Evolutionary conservation across 306 rosid genomes (phyloP).

Genomic region (Luffa aegyptiaca): DNA sequence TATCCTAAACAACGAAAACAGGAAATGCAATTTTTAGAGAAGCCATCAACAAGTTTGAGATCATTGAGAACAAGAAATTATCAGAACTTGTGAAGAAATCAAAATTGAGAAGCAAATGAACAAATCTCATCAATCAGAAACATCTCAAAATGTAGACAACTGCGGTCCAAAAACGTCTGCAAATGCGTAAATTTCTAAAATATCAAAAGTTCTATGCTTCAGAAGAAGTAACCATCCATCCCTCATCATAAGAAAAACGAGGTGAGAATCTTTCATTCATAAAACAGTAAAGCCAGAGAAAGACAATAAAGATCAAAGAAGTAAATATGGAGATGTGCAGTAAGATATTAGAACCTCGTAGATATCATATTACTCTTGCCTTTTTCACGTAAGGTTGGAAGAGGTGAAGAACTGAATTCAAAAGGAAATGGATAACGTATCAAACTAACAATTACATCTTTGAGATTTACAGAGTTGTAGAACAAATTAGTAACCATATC

Average conservation of each 20-base stretch:
- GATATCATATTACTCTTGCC: not conserved
- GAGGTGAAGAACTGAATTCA: not conserved
- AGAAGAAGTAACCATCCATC: not conserved
- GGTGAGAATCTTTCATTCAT: not conserved
- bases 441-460: not conserved
- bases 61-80: not conserved
- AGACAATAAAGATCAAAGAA: not conserved
- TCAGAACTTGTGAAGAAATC: not conserved
- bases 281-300: not conserved
- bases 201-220: not conserved
- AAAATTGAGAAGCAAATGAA: not conserved
- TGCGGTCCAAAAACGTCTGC: not conserved
- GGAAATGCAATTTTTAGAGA: not conserved
- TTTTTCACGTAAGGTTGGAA: not conserved
- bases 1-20: not conserved
- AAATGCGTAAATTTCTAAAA: not conserved
- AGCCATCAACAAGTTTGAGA: not conserved
- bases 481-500: not conserved
- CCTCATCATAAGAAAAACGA: not conserved
- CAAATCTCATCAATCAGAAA: not conserved
- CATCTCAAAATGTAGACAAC: not conserved
- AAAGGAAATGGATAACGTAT: not conserved
- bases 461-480: not conserved
- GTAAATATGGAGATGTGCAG: not conserved
- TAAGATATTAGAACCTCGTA: not conserved